phyloP scores from a whole-genome alignment of 345 rosid genomes.

The Citrus medica region DNA sequence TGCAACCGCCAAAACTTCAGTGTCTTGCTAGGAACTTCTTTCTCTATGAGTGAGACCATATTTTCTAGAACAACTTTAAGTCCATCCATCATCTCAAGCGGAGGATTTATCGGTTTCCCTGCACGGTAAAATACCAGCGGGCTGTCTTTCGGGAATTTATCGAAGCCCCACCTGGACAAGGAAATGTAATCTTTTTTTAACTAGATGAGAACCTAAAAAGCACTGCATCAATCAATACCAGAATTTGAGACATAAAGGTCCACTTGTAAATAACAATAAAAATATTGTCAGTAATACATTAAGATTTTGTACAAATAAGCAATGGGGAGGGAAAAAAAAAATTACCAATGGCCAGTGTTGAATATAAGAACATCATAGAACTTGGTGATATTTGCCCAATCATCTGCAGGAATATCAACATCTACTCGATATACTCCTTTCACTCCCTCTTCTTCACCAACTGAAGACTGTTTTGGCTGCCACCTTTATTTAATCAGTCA shows the following conservation, averaged over 20 bases:
- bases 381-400: slow-evolving; percentile 63
- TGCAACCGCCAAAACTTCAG: slow-evolving; percentile 92
- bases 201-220: neutral
- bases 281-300: neutral
- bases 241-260: neutral
- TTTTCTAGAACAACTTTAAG: slow-evolving; percentile 68
- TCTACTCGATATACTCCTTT: slow-evolving; percentile 72
- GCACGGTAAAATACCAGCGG: slow-evolving; percentile 76
- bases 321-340: neutral
- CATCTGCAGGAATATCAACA: slow-evolving; percentile 84
- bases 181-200: neutral
- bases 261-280: neutral
- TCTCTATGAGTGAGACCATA: slow-evolving; percentile 65
- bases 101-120: slow-evolving; percentile 70
- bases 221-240: neutral
- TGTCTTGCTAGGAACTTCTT: slow-evolving; percentile 50
- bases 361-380: slow-evolving; percentile 83
- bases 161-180: slow-evolving; percentile 77
- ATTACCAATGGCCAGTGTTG: slow-evolving; percentile 95
- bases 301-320: neutral
- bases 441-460: slow-evolving; percentile 31
- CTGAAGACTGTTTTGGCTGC: slow-evolving; percentile 52
- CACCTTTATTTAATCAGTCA: slow-evolving; percentile 72
- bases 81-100: slow-evolving; percentile 66
- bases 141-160: slow-evolving; percentile 82